Conservation (phyloP, 805 yeast genomes). For the Lachancea waltii region DNA sequence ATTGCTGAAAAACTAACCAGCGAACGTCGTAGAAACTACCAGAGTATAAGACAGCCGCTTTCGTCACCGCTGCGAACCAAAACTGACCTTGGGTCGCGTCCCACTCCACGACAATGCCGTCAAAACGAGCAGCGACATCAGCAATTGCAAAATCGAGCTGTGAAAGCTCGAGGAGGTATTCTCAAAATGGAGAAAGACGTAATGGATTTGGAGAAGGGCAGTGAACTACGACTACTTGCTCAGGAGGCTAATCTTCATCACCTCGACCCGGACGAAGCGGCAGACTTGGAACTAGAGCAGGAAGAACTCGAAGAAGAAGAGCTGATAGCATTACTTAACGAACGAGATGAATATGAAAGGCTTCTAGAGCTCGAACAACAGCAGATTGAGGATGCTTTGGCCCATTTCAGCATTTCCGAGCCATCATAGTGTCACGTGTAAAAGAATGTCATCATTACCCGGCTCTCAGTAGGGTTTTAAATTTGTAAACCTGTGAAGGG, state of each 20-base stretch:
- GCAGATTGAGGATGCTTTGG: slow-evolving; percentile 9
- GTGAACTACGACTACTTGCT: slow-evolving; percentile 14
- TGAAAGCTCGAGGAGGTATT: slow-evolving; percentile 22
- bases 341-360: slow-evolving; percentile 7
- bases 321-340: slow-evolving; percentile 12
- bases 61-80: slow-evolving; percentile 4
- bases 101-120: slow-evolving; percentile 1
- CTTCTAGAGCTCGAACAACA: slow-evolving; percentile 7
- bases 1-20: slow-evolving; percentile 4
- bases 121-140: slow-evolving; percentile 4
- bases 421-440: background rate
- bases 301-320: slow-evolving; percentile 25
- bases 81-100: background rate
- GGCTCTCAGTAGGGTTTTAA: too few species aligned
- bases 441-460: too few species aligned
- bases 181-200: slow-evolving; percentile 27
- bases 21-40: slow-evolving; percentile 4
- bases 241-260: slow-evolving; percentile 18
- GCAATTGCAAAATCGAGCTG: slow-evolving; percentile 1
- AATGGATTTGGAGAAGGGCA: slow-evolving; percentile 18
- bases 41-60: slow-evolving; percentile 3
- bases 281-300: slow-evolving; percentile 11
- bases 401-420: slow-evolving; percentile 1
- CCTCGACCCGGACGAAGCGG: slow-evolving; percentile 18
- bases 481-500: background rate